Conservation (phyloP, 768 basidiomycete species). For the Coprinellus aureogranulatus region DNA sequence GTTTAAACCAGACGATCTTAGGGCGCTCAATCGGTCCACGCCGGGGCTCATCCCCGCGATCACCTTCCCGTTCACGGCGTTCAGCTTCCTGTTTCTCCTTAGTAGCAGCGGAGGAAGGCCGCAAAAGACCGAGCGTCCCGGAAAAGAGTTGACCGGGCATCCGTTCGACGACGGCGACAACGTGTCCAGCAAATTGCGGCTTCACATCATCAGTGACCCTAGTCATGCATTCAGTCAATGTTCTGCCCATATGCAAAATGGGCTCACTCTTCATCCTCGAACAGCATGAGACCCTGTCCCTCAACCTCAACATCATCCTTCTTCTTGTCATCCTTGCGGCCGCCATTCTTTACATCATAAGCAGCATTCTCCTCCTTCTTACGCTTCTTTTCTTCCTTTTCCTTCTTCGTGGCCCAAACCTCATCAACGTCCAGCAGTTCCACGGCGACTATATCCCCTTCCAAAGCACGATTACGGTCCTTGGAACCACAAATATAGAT, state of each 20-base stretch:
- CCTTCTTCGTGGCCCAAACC: slow-evolving; percentile 98
- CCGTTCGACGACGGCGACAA: slow-evolving; percentile 98
- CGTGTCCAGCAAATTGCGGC: slow-evolving; percentile 97
- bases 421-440: slow-evolving; percentile 98
- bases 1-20: slow-evolving; percentile 99
- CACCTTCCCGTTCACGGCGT: slow-evolving; percentile 93
- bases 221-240: slow-evolving; percentile 6
- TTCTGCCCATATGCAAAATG: background rate
- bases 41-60: slow-evolving; percentile 80
- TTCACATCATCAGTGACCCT: slow-evolving; percentile 97
- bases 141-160: slow-evolving; percentile 99
- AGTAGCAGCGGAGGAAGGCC: slow-evolving; percentile 94
- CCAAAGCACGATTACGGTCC: slow-evolving; percentile 95
- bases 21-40: slow-evolving; percentile 82
- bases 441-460: slow-evolving; percentile 97
- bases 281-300: slow-evolving; percentile 93
- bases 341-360: slow-evolving; percentile 76
- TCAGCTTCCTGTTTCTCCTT: slow-evolving; percentile 99
- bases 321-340: slow-evolving; percentile 97
- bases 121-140: slow-evolving; percentile 90
- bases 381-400: slow-evolving; percentile 99
- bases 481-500: slow-evolving; percentile 99
- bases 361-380: slow-evolving; percentile 99
- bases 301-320: slow-evolving; percentile 99
- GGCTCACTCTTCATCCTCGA: slow-evolving; percentile 92